phyloP scores from a whole-genome alignment of 1,284 basidiomycete species.

The Pterulicium gracile region DNA sequence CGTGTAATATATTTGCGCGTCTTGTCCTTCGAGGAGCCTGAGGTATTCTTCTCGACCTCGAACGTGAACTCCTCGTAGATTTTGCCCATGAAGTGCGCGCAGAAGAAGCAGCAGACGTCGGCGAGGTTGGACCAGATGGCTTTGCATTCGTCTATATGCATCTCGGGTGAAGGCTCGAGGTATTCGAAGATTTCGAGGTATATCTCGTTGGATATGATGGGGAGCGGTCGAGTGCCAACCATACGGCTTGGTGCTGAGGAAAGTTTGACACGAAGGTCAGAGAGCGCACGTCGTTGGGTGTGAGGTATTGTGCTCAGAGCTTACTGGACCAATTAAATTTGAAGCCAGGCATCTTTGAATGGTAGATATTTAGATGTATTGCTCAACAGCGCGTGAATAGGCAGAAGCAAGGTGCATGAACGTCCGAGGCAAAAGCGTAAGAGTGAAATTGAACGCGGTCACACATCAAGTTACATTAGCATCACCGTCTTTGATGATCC shows the following conservation, averaged over 20 bases:
- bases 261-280: no score
- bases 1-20: not conserved
- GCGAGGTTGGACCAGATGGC: slow-evolving; percentile 21
- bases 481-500: no score
- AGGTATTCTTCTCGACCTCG: not conserved
- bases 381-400: no score
- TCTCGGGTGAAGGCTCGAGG: slow-evolving; percentile 12
- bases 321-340: slow-evolving; percentile 1
- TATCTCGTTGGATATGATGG: slow-evolving; percentile 21
- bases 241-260: not conserved
- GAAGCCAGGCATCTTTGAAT: no score
- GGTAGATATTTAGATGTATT: no score
- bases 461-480: no score
- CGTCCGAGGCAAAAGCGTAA: no score
- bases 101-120: slow-evolving; percentile 32
- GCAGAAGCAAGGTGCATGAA: no score
- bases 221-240: not conserved
- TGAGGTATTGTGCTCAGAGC: no score
- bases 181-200: slow-evolving; percentile 25
- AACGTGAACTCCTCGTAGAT: not conserved
- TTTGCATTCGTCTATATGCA: slow-evolving; percentile 10
- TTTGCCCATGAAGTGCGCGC: slow-evolving; percentile 11
- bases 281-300: no score
- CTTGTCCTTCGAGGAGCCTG: no score
- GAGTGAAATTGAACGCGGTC: no score